Evolutionary conservation across 345 rosid species (phyloP).

Genomic region (Iberis pinnata): DNA sequence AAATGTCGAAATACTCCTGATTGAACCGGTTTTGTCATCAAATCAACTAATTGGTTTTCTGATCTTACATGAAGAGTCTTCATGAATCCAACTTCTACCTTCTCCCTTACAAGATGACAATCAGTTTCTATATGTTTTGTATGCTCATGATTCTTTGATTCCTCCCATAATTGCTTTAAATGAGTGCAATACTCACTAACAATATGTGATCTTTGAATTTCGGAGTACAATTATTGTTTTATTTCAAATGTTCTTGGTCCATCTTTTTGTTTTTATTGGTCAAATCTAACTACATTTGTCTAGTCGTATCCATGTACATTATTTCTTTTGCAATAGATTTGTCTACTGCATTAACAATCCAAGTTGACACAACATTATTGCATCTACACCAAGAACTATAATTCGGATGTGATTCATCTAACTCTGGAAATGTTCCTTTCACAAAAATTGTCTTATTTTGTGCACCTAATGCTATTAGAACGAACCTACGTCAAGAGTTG

Average conservation of each 20-base stretch:
- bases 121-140: background rate
- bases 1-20: background rate
- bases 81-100: background rate
- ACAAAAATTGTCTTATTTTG: background rate
- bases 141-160: background rate
- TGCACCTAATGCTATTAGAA: background rate
- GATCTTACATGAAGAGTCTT: background rate
- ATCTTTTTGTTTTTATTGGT: background rate
- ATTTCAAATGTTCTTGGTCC: background rate
- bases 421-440: background rate
- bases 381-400: background rate
- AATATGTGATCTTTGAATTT: background rate
- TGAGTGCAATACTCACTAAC: background rate
- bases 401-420: background rate
- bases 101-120: background rate
- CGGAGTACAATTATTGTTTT: background rate
- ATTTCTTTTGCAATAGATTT: background rate
- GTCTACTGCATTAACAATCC: background rate
- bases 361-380: background rate
- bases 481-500: background rate
- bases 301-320: background rate
- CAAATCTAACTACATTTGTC: background rate
- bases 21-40: background rate
- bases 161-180: background rate
- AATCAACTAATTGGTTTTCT: background rate